These are phyloP conservation scores for Solanum appendiculatum DNA, from an alignment of 257 asterid species.

Conservation along the genomic window DNA sequence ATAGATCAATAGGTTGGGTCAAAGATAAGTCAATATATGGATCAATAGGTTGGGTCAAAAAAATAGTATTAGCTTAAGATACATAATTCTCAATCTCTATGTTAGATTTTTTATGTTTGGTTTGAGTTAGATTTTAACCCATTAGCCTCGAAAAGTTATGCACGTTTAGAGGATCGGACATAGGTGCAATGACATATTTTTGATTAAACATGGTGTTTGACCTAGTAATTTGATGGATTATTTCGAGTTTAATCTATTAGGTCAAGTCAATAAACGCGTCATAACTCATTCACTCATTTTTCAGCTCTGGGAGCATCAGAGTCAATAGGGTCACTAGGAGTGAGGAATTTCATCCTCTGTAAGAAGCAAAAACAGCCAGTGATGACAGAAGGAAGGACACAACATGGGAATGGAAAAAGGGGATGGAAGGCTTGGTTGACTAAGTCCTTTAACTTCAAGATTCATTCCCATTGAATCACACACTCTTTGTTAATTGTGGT, in stretches of 20 bases:
- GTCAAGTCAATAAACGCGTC: neutral
- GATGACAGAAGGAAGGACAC: slow-evolving; percentile 18
- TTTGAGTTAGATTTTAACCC: neutral
- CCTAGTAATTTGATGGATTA: neutral
- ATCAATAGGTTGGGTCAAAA: too few species aligned
- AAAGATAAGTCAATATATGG: too few species aligned
- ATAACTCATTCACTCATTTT: neutral
- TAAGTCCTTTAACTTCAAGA: slow-evolving; percentile 32
- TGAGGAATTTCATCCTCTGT: slow-evolving; percentile 47
- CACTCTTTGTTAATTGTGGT: neutral
- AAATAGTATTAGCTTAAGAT: neutral
- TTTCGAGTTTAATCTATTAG: neutral
- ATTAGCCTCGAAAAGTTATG: neutral
- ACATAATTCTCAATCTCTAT: neutral
- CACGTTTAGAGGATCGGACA: neutral
- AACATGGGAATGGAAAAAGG: slow-evolving; percentile 12
- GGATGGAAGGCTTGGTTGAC: slow-evolving; percentile 50
- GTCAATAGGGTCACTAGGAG: slow-evolving; percentile 31
- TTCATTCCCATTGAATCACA: slow-evolving; percentile 12
- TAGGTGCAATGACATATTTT: neutral
- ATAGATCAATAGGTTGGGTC: too few species aligned
- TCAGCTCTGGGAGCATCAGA: slow-evolving; percentile 40
- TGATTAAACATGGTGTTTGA: neutral
- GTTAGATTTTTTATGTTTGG: neutral
- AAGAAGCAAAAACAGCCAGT: slow-evolving; percentile 21